These are phyloP conservation scores for Acorus gramineus DNA, from an alignment of 106 monocot species.

Conservation along the genomic window DNA sequence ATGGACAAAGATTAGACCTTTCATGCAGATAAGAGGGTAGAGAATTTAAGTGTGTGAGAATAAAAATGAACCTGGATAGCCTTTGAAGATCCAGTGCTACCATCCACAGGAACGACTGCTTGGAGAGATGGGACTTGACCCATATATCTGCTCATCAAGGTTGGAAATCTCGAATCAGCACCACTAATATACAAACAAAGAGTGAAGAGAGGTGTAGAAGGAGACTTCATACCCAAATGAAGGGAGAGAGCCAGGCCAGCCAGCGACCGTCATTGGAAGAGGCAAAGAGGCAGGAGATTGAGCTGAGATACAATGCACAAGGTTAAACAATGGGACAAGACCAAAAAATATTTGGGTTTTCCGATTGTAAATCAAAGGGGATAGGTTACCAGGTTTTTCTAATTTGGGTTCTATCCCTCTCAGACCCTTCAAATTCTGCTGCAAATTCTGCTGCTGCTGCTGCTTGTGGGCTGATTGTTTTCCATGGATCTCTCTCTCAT, in stretches of 20 bases:
- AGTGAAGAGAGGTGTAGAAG: neutral
- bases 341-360: neutral
- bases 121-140: slow-evolving; percentile 61
- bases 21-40: neutral
- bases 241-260: slow-evolving; percentile 72
- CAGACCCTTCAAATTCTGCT: slow-evolving; percentile 6
- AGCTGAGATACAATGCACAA: slow-evolving; percentile 12
- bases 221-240: slow-evolving; percentile 52
- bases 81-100: slow-evolving; percentile 25
- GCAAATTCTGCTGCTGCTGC: slow-evolving; percentile 14
- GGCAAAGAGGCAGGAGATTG: slow-evolving; percentile 23
- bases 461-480: slow-evolving; percentile 3
- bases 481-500: slow-evolving; percentile 17
- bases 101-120: slow-evolving; percentile 46
- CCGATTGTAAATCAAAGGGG: neutral
- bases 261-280: slow-evolving; percentile 39
- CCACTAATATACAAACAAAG: neutral
- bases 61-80: slow-evolving; percentile 27
- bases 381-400: slow-evolving; percentile 40
- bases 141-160: slow-evolving; percentile 40
- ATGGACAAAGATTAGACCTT: neutral
- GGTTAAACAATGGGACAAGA: no score
- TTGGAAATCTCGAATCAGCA: neutral
- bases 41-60: slow-evolving; percentile 1
- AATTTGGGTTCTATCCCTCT: slow-evolving; percentile 29